Evolutionary conservation across 805 yeast species (phyloP).

Genomic region (Barnettozyma pratensis): DNA sequence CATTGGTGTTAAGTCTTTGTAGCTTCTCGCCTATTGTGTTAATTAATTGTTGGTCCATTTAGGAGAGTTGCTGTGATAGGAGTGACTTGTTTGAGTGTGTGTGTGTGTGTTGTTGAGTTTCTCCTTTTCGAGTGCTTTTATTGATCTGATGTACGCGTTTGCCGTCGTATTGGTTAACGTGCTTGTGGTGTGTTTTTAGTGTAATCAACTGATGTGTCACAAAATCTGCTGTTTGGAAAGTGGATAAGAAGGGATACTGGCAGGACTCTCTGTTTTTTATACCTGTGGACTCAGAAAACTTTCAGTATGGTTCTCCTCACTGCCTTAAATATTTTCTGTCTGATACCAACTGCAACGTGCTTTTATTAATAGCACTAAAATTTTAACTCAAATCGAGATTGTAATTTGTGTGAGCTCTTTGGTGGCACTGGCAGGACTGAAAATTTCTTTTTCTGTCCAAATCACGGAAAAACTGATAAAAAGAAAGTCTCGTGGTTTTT

Average conservation of each 20-base stretch:
- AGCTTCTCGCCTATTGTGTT: conserved; percentile 11
- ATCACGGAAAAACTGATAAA: background rate
- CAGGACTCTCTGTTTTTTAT: background rate
- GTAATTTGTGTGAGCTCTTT: background rate
- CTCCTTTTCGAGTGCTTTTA: background rate
- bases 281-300: background rate
- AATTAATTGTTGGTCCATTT: conserved; percentile 4
- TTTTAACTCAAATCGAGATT: background rate
- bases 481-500: background rate
- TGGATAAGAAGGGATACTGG: too few species aligned
- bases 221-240: background rate
- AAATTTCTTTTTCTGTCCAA: background rate
- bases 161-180: too few species aligned
- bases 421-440: background rate
- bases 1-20: conserved; percentile 21
- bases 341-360: background rate
- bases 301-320: background rate
- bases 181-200: too few species aligned
- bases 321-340: too few species aligned
- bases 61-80: background rate
- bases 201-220: background rate
- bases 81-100: background rate
- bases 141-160: background rate
- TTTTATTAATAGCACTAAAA: too few species aligned
- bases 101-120: background rate